These are phyloP conservation scores for Melanomma pulvis-pyrius DNA, from an alignment of 495 filamentous ascomycete species.

Conservation along the genomic window DNA sequence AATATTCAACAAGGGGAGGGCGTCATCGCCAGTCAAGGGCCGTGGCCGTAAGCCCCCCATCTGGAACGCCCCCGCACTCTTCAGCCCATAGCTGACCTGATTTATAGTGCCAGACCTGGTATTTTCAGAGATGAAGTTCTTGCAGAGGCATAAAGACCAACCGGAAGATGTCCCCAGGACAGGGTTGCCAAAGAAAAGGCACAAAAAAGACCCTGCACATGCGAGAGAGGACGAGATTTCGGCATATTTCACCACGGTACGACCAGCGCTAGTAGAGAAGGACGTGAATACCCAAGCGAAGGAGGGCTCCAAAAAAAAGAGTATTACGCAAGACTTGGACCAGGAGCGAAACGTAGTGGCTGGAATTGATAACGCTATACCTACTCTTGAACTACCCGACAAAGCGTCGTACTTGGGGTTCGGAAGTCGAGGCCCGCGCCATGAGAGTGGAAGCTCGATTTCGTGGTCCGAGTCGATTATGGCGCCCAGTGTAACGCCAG, in stretches of 20 bases:
- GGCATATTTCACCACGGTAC: conserved; percentile 44
- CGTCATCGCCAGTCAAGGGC: conserved; percentile 60
- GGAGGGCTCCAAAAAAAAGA: conserved; percentile 3
- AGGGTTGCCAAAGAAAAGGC: conserved; percentile 30
- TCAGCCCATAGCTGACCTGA: conserved; percentile 22
- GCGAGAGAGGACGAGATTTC: conserved; percentile 46
- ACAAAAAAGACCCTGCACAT: conserved; percentile 39
- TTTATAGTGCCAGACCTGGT: conserved; percentile 63
- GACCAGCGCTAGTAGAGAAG: conserved; percentile 37
- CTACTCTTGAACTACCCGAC: conserved; percentile 42
- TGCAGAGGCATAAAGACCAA: conserved; percentile 47
- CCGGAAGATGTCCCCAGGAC: conserved; percentile 30
- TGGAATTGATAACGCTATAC: conserved; percentile 28
- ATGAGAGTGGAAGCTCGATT: conserved; percentile 34
- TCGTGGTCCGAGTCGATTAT: conserved; percentile 44
- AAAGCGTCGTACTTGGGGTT: conserved; percentile 42
- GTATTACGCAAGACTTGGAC: conserved; percentile 6
- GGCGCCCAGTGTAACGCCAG: conserved; percentile 16
- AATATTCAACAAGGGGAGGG: conserved; percentile 71
- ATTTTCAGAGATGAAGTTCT: conserved; percentile 71
- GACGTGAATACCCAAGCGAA: conserved; percentile 40
- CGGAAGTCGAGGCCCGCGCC: conserved; percentile 38
- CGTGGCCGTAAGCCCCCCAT: conserved; percentile 48
- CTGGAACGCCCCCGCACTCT: conserved; percentile 25
- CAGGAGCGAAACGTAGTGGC: conserved; percentile 17